phyloP scores from a whole-genome alignment of 1,284 basidiomycete genomes.

The Austroboletus novae-zelandiae region DNA sequence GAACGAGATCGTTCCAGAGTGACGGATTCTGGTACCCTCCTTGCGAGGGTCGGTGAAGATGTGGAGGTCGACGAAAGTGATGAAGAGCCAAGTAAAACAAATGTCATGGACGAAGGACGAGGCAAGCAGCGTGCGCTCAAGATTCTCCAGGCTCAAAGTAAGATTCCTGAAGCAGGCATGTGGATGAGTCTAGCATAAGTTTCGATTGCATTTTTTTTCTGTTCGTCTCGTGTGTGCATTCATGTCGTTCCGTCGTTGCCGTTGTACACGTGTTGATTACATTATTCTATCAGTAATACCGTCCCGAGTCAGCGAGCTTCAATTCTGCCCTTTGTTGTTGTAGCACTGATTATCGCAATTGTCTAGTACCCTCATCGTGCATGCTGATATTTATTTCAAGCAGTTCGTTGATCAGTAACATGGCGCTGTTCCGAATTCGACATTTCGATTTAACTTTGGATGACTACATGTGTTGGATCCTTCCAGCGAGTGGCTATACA shows the following conservation, averaged over 20 bases:
- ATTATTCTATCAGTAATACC: slow-evolving; percentile 37
- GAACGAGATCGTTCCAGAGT: slow-evolving; percentile 61
- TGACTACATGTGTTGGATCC: neutral
- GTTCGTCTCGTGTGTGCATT: neutral
- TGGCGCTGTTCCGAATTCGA: neutral
- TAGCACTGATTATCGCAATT: slow-evolving; percentile 27
- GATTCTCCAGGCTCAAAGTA: slow-evolving; percentile 62
- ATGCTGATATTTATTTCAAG: slow-evolving; percentile 14
- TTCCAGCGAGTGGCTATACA: too few relatives aligned
- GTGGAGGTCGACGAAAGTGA: slow-evolving; percentile 42
- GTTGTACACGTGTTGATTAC: slow-evolving; percentile 20
- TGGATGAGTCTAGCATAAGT: slow-evolving; percentile 68
- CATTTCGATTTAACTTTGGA: neutral
- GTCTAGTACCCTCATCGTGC: slow-evolving; percentile 16
- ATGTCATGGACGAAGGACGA: slow-evolving; percentile 36
- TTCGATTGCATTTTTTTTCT: neutral
- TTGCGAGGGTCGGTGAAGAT: slow-evolving; percentile 42
- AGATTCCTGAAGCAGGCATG: slow-evolving; percentile 65
- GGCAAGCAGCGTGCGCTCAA: slow-evolving; percentile 59
- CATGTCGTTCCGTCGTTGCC: slow-evolving; percentile 6
- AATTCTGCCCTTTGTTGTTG: slow-evolving; percentile 30
- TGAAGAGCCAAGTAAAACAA: slow-evolving; percentile 25
- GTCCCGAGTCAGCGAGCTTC: neutral
- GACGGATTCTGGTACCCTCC: slow-evolving; percentile 64
- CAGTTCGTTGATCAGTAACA: neutral